These are phyloP conservation scores for Leucocoprinus sp. DNA, from an alignment of 768 basidiomycete species.

Conservation along the genomic window DNA sequence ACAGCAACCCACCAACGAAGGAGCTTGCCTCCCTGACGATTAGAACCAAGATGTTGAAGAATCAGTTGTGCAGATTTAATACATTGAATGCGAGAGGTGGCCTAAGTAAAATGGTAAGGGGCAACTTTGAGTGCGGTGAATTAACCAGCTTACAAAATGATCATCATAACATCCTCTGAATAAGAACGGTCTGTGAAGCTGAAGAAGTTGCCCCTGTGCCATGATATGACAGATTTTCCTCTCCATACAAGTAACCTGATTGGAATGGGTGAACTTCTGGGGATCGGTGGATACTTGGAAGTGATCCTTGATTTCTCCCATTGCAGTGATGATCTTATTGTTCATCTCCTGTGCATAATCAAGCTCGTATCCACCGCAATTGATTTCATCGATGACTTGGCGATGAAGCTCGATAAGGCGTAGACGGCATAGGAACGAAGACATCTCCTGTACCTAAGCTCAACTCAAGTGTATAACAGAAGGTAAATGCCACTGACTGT, in stretches of 20 bases:
- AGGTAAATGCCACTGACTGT: constrained; percentile 11
- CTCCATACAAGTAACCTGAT: constrained; percentile 14
- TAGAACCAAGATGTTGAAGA: constrained; percentile 16
- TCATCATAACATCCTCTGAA: constrained; percentile 19
- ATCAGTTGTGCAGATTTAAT: constrained; percentile 18
- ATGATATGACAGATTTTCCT: constrained; percentile 19
- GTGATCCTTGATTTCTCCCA: constrained; percentile 7
- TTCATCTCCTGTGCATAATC: constrained; percentile 18
- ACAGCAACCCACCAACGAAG: constrained; percentile 20
- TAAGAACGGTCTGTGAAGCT: constrained; percentile 19
- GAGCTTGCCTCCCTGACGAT: constrained; percentile 17
- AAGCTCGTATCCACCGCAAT: constrained; percentile 16
- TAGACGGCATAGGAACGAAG: constrained; percentile 16
- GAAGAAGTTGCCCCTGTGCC: constrained; percentile 18
- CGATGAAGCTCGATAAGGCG: constrained; percentile 19
- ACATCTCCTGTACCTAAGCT: constrained; percentile 17
- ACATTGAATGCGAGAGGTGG: constrained; percentile 18
- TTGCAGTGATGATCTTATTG: constrained; percentile 11
- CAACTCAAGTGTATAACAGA: background rate
- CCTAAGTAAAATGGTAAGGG: constrained; percentile 9
- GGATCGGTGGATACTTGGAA: constrained; percentile 13
- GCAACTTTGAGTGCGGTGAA: no score
- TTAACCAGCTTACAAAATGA: constrained; percentile 15
- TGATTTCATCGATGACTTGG: constrained; percentile 19
- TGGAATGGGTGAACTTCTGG: constrained; percentile 13